Evolutionary conservation across 805 yeast genomes (phyloP), one percentile per base, ranked within the genome.

Genomic region (Jamesozyma rosinii): DNA sequence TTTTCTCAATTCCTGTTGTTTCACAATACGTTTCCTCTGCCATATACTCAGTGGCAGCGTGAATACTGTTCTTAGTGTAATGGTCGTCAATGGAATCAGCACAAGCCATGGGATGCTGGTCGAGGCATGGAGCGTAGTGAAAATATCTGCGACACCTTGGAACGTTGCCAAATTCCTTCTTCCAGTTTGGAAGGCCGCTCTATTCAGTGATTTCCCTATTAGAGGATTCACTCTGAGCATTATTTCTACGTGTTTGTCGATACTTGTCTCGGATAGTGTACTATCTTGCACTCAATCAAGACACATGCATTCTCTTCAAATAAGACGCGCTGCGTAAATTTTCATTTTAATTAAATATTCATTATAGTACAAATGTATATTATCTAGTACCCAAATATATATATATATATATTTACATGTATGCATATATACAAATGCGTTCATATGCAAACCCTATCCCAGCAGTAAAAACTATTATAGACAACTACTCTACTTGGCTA

Each of bases 81-180:
- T 58, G 0, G 96, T 85, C 0, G 83, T 65, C 4, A 77, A 29
- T 0, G 97, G 97, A 9, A 89, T 81, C 32, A 87, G 64, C 0
- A 76, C 75, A 70, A 85, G 77, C 96, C 97, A 89, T 3, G 95
- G 87, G 2, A 89, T 53, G 0, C 83, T 83, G 0, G 79, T 58
- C n/a, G 54, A 43, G 8, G 71, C 62, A 60, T 83, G 90, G 1
- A 76, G 40, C 1, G 44, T 29, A 3, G 53, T 44, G 27, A 61
- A 48, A 1, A 48, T 34, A 22, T 57, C 62, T 9, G 63, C 49
- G n/a, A 58, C 55, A 44, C 15, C 48, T 32, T 20, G 56, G 42
- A 41, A 57, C 18, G 38, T 42, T 4, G 41, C 54, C 26, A 45
- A 33, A 14, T 17, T 38, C 13, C 42, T 39, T 13, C 15, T 26